Conservation (phyloP, 177 flowering plant species). For the Vitis hybrid region DNA sequence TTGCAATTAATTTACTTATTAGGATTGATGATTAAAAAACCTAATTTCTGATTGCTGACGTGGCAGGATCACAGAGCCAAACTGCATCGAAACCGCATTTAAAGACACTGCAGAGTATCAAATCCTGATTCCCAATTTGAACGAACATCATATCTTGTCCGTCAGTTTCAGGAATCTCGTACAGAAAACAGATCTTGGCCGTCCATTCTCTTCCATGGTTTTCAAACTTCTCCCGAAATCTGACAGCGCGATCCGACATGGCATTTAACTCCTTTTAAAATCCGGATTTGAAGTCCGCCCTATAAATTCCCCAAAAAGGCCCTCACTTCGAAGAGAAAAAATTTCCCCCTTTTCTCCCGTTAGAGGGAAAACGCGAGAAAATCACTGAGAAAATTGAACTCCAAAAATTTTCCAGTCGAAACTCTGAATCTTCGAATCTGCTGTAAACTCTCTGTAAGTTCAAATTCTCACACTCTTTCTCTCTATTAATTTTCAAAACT, state of each 20-base stretch:
- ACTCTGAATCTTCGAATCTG: not conserved
- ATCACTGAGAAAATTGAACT: not conserved
- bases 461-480: not conserved
- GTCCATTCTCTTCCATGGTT: slow-evolving; percentile 2
- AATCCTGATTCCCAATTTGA: not conserved
- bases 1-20: too few relatives aligned
- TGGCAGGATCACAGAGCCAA: too few relatives aligned
- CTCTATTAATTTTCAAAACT: too few relatives aligned
- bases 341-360: not conserved
- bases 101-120: too few relatives aligned
- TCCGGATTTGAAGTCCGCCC: slow-evolving; percentile 57
- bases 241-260: slow-evolving; percentile 27
- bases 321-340: not conserved
- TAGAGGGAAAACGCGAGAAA: slow-evolving; percentile 3
- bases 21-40: too few relatives aligned
- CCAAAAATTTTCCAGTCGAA: not conserved
- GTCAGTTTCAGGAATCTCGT: not conserved
- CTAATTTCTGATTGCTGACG: too few relatives aligned
- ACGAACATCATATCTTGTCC: slow-evolving; percentile 9
- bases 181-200: slow-evolving; percentile 11
- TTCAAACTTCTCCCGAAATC: not conserved
- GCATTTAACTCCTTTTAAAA: slow-evolving; percentile 44
- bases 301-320: not conserved
- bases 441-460: slow-evolving; percentile 9
- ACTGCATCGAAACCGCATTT: too few relatives aligned